Evolutionary conservation across 257 asterid species (phyloP).

Genomic region (Nicotiana paniculata): DNA sequence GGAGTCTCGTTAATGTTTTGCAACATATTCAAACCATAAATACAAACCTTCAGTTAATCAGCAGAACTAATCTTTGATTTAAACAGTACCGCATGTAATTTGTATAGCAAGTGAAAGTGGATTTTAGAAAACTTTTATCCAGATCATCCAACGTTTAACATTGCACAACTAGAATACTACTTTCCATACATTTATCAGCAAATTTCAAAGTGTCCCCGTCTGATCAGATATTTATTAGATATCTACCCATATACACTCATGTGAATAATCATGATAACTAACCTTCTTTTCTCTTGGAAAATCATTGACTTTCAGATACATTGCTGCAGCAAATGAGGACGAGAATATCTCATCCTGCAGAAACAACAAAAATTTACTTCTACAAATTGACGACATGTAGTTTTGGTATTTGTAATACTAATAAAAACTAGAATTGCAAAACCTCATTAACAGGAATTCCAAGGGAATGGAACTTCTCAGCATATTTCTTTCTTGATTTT

Average conservation of each 20-base stretch:
- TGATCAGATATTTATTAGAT: background rate
- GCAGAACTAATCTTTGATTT: background rate
- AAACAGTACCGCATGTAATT: background rate
- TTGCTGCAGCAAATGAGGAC: slow-evolving; percentile 94
- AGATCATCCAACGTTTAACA: background rate
- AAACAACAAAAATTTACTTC: background rate
- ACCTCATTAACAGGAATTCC: slow-evolving; percentile 86
- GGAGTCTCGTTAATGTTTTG: background rate
- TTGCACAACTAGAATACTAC: background rate
- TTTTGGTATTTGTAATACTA: background rate
- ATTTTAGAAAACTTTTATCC: background rate
- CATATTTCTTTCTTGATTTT: slow-evolving; percentile 70
- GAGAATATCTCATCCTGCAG: slow-evolving; percentile 88
- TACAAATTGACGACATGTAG: background rate
- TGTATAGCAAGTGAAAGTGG: background rate
- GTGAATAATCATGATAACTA: background rate
- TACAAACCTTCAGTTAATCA: background rate
- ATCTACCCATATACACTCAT: background rate
- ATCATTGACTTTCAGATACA: slow-evolving; percentile 69
- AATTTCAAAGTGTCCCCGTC: background rate
- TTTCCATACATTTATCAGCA: background rate
- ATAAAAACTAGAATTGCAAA: background rate
- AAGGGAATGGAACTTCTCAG: slow-evolving; percentile 67
- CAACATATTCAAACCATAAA: background rate
- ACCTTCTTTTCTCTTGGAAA: slow-evolving; percentile 89